Evolutionary conservation across 768 basidiomycete genomes (phyloP), one percentile per base, ranked within the genome.

Genomic region (Rhizopogon salebrosus): DNA sequence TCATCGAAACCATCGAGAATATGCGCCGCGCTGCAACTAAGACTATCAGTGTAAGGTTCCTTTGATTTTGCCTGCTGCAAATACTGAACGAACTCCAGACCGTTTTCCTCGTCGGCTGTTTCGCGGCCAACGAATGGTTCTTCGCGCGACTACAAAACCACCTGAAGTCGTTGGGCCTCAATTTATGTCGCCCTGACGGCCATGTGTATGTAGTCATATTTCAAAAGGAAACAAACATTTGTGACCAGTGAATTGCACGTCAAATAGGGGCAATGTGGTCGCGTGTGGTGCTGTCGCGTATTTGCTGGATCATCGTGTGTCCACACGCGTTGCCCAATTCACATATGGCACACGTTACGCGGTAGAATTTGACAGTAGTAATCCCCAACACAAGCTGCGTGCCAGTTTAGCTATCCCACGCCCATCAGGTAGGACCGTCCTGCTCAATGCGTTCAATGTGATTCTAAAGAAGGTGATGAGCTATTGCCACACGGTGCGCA

Each of bases 181-280:
- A 70, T 20, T 68, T 83, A 34, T 70, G 72, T 52, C 72, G 80
- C 3, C 81, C 80, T 5, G 78, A 82, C 51, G 72, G 72, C 29
- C 76, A 79, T 60, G 71, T 80, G 82, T 80, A 51, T 24, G 67
- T 64, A 9, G 4, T 37, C 36, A 9, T 22, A 5, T 6, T 46
- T n/a, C 7, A 23, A 37, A 20, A 36, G 45, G 20, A 34, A 34
- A 14, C 31, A 10, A 9, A 34, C 8, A 13, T 8, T 10, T 14
- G 45, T 34, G 22, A 46, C n/a, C n/a, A n/a, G n/a, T n/a, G n/a
- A n/a, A 3, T 34, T 22, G 45, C 2, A 20, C 6, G 5, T 34
- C 43, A 22, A 4, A 7, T 48, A 77, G 77, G 27, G 75, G 71
- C 31, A 77, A 76, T 49, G 77, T 75, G 0, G 76, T 78, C 11